Percentiles rank a stretch among this genome's conserved stretches.
These are phyloP conservation scores for Physocladia obscura DNA, from an alignment of 192 early-diverging fungal species.

Conservation along the genomic window DNA sequence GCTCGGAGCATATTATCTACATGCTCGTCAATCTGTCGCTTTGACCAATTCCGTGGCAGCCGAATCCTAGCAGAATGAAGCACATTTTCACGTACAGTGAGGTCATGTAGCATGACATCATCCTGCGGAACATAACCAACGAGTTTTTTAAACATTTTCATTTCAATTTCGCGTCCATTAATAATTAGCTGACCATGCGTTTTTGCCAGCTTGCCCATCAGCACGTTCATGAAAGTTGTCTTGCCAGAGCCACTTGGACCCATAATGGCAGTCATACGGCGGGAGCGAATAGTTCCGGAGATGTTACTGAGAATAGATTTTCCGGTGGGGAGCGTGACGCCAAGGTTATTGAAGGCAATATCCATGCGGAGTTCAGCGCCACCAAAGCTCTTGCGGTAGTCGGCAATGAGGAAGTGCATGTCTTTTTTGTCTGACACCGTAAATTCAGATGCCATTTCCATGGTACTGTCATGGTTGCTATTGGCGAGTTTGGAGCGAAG, in stretches of 20 bases:
- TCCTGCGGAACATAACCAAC: constrained; percentile 78
- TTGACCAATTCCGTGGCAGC: constrained; percentile 28
- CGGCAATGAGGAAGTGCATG: neutral
- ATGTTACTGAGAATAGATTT: constrained; percentile 35
- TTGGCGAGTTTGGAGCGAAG: too few species aligned
- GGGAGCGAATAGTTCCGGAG: constrained; percentile 52
- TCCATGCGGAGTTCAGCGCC: constrained; percentile 49
- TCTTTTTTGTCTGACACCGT: too few species aligned
- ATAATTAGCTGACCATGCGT: constrained; percentile 55
- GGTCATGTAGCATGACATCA: constrained; percentile 65
- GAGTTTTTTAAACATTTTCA: constrained; percentile 62
- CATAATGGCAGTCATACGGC: constrained; percentile 61
- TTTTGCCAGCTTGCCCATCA: constrained; percentile 63
- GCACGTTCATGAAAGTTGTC: constrained; percentile 44
- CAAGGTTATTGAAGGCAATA: constrained; percentile 55
- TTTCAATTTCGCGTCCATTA: constrained; percentile 58
- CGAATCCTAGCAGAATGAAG: constrained; percentile 41
- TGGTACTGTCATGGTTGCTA: too few species aligned
- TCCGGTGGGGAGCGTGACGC: constrained; percentile 38
- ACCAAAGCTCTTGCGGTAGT: neutral
- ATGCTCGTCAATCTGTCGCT: constrained; percentile 20
- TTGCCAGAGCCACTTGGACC: constrained; percentile 53
- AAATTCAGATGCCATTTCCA: too few species aligned
- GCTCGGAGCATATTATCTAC: constrained; percentile 32
- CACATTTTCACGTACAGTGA: constrained; percentile 70